Base-by-base conservation (phyloP, 768 basidiomycete species). In the Lyophyllum atratum region DNA sequence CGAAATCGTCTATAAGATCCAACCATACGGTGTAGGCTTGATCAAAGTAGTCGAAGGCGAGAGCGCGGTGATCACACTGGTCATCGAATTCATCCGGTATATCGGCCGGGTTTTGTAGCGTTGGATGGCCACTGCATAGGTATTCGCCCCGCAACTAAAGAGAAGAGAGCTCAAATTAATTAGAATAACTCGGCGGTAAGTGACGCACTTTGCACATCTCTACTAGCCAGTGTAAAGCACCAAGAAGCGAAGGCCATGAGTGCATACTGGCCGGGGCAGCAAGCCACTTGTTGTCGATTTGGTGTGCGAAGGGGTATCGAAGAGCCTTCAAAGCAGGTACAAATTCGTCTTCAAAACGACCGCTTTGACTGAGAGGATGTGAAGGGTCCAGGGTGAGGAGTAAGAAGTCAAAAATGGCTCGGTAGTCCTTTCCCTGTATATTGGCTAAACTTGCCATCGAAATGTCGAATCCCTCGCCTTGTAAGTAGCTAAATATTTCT, bases 181-280 rank as follows among this genome's bases (percentile, higher is more conserved):
- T 48, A 25, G 49, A 37, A 28, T n/a, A 22, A 9, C 10, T 19
- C 42, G 28, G 6, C 24, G 56, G 34, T 22, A n/a, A 56, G 11
- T 28, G 55, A 68, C 78, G 25, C 64, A 95, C 96, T 75, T 88
- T 89, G 65, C 90, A 88, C 61, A 92, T 70, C 64, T 92, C 88
- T 8, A 91, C 92, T 14, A 99, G 74, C 97, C 97, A 99, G 71
- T 95, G 90, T 31, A 98, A 69, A 66, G 92, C 90, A 21, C 91
- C 96, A 15, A 98, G 77, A 24, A 97, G 72, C 21, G 85, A 78
- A 0, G 93, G 92, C 97, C 96, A 98, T n/a, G 89, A 87, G 72
- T 93, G 90, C 77, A 90, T 89, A 52, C 87, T 89, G 0, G 92
- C 95, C 0, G 94, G 91, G 2, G 95, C 89, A 8, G 88, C 88